phyloP scores from a whole-genome alignment of 192 early-diverging fungal genomes.

The Coemansia sp. region DNA sequence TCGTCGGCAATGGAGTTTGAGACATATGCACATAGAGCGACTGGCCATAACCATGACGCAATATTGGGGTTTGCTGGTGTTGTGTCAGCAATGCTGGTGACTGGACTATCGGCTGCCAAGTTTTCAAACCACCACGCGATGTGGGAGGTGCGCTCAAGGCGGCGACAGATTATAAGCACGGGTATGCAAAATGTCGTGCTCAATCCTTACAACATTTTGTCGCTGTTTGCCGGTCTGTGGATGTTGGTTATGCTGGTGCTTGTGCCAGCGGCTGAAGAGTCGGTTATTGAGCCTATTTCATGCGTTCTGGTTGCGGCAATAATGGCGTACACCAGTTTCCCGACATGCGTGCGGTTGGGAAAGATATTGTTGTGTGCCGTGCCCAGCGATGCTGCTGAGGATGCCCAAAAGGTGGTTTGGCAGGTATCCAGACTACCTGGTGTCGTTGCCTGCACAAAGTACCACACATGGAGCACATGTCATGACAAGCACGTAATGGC shows the following conservation, averaged over 20 bases:
- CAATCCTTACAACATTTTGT: constrained; percentile 39
- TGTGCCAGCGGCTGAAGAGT: constrained; percentile 23
- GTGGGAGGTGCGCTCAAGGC: constrained; percentile 26
- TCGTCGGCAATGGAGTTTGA: constrained; percentile 33
- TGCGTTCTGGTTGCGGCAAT: constrained; percentile 29
- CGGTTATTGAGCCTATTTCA: constrained; percentile 32
- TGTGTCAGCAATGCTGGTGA: constrained; percentile 12
- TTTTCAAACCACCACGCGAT: constrained; percentile 35
- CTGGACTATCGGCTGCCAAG: constrained; percentile 21
- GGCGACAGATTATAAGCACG: neutral
- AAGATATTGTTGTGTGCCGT: constrained; percentile 23
- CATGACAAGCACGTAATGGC: constrained; percentile 10
- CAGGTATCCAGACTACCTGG: constrained; percentile 28
- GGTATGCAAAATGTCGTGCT: constrained; percentile 27
- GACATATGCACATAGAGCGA: constrained; percentile 20
- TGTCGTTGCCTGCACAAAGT: constrained; percentile 19
- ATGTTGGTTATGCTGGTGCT: constrained; percentile 20
- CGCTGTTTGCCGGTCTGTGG: constrained; percentile 36
- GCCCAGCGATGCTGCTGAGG: constrained; percentile 3
- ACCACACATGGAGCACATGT: constrained; percentile 29
- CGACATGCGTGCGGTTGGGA: constrained; percentile 34
- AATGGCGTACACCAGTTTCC: constrained; percentile 28
- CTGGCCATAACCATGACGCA: constrained; percentile 12
- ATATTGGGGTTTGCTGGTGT: constrained; percentile 11
- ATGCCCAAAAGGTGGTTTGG: constrained; percentile 5